phyloP scores from a whole-genome alignment of 1,139 yeast species.

The Taphrina betulina region DNA sequence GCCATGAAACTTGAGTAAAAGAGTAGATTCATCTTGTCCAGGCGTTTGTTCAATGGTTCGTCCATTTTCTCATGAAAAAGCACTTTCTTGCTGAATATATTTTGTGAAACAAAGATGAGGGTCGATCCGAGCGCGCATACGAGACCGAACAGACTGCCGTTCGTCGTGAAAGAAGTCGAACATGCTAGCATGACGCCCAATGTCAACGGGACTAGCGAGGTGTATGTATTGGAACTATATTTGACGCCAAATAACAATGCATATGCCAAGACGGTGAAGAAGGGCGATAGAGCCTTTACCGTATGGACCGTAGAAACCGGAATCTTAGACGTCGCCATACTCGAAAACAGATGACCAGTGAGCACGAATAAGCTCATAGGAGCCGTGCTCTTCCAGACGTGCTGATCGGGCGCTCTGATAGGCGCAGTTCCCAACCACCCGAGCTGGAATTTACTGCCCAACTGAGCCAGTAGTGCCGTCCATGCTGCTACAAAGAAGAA shows the following conservation, averaged over 20 bases:
- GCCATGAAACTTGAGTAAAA: conserved; percentile 84
- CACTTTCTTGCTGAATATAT: conserved; percentile 82
- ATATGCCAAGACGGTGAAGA: conserved; percentile 80
- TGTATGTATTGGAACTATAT: conserved; percentile 66
- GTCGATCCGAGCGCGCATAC: conserved; percentile 75
- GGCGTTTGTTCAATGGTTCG: conserved; percentile 46
- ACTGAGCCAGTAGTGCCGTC: conserved; percentile 40
- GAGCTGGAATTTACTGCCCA: conserved; percentile 43
- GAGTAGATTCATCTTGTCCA: conserved; percentile 79
- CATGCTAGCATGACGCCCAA: conserved; percentile 85
- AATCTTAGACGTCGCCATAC: conserved; percentile 79
- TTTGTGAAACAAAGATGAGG: conserved; percentile 84
- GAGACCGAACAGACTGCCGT: conserved; percentile 60
- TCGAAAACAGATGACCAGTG: conserved; percentile 83
- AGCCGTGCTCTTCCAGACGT: conserved; percentile 58
- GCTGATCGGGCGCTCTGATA: conserved; percentile 48
- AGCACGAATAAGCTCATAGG: conserved; percentile 95
- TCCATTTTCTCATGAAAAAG: conserved; percentile 51
- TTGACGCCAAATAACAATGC: conserved; percentile 57
- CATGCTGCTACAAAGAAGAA: conserved; percentile 64
- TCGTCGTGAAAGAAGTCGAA: conserved; percentile 45
- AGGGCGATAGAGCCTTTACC: conserved; percentile 83
- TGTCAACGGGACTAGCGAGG: conserved; percentile 73
- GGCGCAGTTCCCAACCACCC: conserved; percentile 44
- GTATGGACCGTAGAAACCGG: conserved; percentile 93